phyloP scores from a whole-genome alignment of 1,139 yeast species.

The Protomyces gravidus region DNA sequence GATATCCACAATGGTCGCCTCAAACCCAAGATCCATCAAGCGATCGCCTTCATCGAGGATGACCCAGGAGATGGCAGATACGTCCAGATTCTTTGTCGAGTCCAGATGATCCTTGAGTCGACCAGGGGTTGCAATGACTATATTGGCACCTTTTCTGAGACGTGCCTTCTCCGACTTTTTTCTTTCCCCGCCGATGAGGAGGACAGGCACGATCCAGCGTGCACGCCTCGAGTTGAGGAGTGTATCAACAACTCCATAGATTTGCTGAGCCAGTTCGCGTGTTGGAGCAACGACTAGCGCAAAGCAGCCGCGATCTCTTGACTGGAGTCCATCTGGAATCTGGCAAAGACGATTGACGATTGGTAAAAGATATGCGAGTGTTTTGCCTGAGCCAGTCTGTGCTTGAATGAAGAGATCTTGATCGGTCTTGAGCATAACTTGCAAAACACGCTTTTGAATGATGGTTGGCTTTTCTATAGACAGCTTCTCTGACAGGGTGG shows the following conservation, averaged over 20 bases:
- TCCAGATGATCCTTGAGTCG: conserved; percentile 88
- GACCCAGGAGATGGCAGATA: conserved; percentile 72
- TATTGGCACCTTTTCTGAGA: conserved; percentile 80
- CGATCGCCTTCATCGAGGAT: conserved; percentile 94
- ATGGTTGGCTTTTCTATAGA: conserved; percentile 70
- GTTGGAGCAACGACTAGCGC: conserved; percentile 89
- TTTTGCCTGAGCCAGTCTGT: conserved; percentile 95
- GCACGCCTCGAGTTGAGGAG: conserved; percentile 45
- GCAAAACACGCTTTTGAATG: conserved; percentile 80
- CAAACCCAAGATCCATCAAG: conserved; percentile 90
- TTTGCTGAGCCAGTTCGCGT: conserved; percentile 90
- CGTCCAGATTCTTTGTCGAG: conserved; percentile 69
- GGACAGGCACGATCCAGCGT: conserved; percentile 38
- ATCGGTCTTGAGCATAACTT: conserved; percentile 48
- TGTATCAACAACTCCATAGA: conserved; percentile 59
- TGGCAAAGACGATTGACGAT: conserved; percentile 70
- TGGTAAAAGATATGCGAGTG: conserved; percentile 84
- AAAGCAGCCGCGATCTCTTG: conserved; percentile 77
- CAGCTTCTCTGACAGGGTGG: conserved; percentile 57
- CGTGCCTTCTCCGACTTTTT: conserved; percentile 89
- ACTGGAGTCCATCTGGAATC: conserved; percentile 46
- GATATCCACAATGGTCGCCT: conserved; percentile 80
- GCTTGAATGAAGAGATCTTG: conserved; percentile 72
- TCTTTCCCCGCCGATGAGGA: conserved; percentile 77
- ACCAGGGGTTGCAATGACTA: conserved; percentile 89